Evolutionary conservation across 2,329 filamentous ascomycete genomes (phyloP).

Genomic region (Cercospora zeina): DNA sequence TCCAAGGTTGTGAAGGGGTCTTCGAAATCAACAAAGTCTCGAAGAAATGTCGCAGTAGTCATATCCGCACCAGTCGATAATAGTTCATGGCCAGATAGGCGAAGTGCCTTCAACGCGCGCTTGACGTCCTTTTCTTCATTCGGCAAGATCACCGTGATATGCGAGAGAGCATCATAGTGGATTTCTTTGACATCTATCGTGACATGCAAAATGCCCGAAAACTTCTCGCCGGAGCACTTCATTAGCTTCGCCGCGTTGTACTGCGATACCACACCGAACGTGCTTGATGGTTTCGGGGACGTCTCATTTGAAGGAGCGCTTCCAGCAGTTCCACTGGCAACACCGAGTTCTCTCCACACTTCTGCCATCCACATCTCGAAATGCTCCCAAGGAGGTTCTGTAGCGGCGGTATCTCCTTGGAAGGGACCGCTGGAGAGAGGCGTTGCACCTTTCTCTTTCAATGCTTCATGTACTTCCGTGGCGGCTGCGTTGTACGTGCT

Average conservation of each 20-base stretch:
- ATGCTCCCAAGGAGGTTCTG: slow-evolving; percentile 16
- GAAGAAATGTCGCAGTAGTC: neutral
- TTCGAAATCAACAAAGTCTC: slow-evolving; percentile 1
- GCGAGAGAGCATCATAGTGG: slow-evolving; percentile 1
- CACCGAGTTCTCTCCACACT: neutral
- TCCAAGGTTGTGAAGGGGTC: neutral
- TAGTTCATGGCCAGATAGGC: neutral
- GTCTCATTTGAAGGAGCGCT: neutral
- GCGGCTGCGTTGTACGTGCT: slow-evolving; percentile 16
- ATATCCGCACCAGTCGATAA: neutral
- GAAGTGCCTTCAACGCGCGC: neutral
- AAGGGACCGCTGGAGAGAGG: slow-evolving; percentile 3
- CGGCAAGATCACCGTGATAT: slow-evolving; percentile 7
- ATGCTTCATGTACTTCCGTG: neutral
- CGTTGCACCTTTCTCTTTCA: neutral
- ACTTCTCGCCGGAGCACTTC: neutral
- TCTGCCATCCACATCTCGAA: slow-evolving; percentile 9
- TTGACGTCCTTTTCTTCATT: slow-evolving; percentile 4
- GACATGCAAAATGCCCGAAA: slow-evolving; percentile 11
- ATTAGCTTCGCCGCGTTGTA: neutral
- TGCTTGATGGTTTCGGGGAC: neutral
- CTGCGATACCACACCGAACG: neutral
- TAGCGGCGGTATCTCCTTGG: slow-evolving; percentile 3
- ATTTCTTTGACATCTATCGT: slow-evolving; percentile 7
- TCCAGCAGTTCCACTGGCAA: neutral